Base-by-base conservation (phyloP, 768 basidiomycete species). In the Kondoa malvinella region DNA sequence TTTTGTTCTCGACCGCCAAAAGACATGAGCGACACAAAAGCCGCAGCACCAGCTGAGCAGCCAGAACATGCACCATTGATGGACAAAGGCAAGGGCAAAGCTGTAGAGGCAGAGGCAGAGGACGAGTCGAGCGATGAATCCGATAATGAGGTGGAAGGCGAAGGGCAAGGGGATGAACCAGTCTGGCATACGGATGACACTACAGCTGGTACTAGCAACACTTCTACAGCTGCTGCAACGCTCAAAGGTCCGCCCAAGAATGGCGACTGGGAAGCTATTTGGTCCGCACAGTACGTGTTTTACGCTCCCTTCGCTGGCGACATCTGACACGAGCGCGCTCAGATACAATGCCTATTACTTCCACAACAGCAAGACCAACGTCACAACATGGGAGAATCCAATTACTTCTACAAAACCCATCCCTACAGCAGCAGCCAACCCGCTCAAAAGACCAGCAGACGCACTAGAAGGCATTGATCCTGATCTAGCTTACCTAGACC, bases 401-500 rank as follows among this genome's bases (percentile, higher is more conserved):
- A 61, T 67, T 50, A 58, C 57, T 56, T 34, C 65, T 3, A 30
- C 58, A 30, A 50, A 68, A 56, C 32, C 8, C 17, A 25, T 25
- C 29, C 3, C 34, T 31, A 32, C 69, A 32, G 56, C 8, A 4
- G 67, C 66, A 34, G 60, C 21, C 25, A 31, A 26, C n/a, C 14
- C 66, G 4, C 21, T 62, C 25, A 63, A 57, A 30, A 33, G 40
- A 4, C 25, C 67, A n/a, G 33, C 29, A 14, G 69, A 66, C 29
- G 58, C 59, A 32, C 65, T 57, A 31, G 67, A 65, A 34, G 69
- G 69, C 8, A 67, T 69, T 31, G 69, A 69, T 34, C 69, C 69
- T 2, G 69, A 69, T 16, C 60, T 69, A 34, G 69, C 69, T 17
- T 69, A 65, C 50, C 61, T 69, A 17, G 69, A 69, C 33, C 69